Evolutionary conservation across 352 stramenopile genomes (phyloP).

Genomic region (Globisporangium emineosum): DNA sequence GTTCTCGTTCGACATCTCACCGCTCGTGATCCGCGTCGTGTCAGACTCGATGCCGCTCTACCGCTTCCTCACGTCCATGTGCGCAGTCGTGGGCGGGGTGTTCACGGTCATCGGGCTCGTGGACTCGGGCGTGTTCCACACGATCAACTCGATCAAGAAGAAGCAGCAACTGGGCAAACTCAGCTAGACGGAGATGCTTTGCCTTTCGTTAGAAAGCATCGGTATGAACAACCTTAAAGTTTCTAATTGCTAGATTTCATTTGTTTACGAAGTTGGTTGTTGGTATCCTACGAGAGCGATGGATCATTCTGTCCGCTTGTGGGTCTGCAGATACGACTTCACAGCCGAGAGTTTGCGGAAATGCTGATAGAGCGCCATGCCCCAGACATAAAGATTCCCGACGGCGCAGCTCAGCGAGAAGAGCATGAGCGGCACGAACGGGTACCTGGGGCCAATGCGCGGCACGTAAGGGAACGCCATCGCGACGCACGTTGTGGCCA

Average conservation of each 20-base stretch:
- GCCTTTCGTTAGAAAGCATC: neutral
- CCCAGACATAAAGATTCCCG: conserved; percentile 79
- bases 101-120: conserved; percentile 85
- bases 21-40: conserved; percentile 67
- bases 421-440: conserved; percentile 80
- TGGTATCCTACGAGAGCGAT: neutral
- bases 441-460: conserved; percentile 38
- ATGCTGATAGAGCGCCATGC: conserved; percentile 55
- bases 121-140: conserved; percentile 75
- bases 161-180: conserved; percentile 83
- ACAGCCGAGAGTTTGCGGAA: conserved; percentile 63
- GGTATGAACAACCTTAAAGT: neutral
- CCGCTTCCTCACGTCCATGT: conserved; percentile 81
- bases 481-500: conserved; percentile 32
- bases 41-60: conserved; percentile 77
- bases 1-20: conserved; percentile 83
- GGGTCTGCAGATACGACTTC: conserved; percentile 59
- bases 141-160: conserved; percentile 83
- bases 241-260: conserved; percentile 12
- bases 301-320: neutral
- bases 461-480: conserved; percentile 57
- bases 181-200: conserved; percentile 8
- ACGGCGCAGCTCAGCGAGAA: conserved; percentile 71
- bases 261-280: neutral
- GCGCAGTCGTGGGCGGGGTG: conserved; percentile 78